Percentiles rank a stretch among this genome's conserved stretches.
Conservation (phyloP, 208 protist species). For the Zelonia costaricensis region DNA sequence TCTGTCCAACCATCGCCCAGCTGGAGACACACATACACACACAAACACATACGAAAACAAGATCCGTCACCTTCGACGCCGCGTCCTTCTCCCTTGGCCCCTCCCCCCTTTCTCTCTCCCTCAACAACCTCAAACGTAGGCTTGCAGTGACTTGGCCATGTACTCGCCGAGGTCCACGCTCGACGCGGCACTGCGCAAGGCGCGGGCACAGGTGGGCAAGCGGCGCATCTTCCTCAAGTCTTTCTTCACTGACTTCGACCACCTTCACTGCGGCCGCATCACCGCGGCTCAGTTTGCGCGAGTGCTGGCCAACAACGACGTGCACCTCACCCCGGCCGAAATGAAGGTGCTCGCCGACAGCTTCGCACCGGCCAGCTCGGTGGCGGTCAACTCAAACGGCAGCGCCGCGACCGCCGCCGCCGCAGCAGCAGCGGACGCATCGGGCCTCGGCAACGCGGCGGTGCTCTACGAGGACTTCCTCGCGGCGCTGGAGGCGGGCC, state of each 20-base stretch:
- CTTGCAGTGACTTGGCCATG: no score
- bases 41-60: no score
- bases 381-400: neutral
- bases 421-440: neutral
- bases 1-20: no score
- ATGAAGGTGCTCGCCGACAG: slow-evolving; percentile 28
- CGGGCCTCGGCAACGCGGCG: slow-evolving; percentile 4
- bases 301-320: slow-evolving; percentile 52
- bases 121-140: no score
- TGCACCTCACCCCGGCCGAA: slow-evolving; percentile 57
- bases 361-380: slow-evolving; percentile 27
- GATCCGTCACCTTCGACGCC: no score
- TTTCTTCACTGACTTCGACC: slow-evolving; percentile 87
- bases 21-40: no score
- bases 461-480: slow-evolving; percentile 64
- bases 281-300: slow-evolving; percentile 78
- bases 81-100: no score
- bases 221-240: slow-evolving; percentile 78
- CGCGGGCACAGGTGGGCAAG: slow-evolving; percentile 52
- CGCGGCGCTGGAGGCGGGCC: slow-evolving; percentile 33
- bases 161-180: neutral
- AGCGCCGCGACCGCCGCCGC: neutral
- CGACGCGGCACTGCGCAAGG: slow-evolving; percentile 40
- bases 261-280: slow-evolving; percentile 70
- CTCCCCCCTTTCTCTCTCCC: no score